Evolutionary conservation across 352 stramenopile species (phyloP), one percentile per base, ranked within the genome.

Genomic region (Globisporangium abappressorium): DNA sequence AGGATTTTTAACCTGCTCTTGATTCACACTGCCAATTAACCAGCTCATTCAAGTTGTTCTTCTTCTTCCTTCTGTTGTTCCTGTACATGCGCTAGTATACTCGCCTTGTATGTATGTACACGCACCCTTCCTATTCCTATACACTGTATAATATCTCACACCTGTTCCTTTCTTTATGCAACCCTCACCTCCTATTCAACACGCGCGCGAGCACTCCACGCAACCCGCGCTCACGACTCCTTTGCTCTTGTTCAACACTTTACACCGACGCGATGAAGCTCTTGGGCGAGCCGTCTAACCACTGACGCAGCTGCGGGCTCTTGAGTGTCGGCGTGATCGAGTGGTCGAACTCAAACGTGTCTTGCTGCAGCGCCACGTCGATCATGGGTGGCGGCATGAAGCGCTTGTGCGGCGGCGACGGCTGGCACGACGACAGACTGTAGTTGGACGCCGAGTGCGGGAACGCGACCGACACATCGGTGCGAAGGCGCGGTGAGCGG

Each of bases 251-350:
- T n/a, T 56, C 66, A 22, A 33, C 58, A 30, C 41, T 76, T 85
- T 6, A 95, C 9, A 95, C 85, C 9, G 87, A 93, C 36, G 87
- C 84, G 57, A 93, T 72, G 70, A 94, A 95, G 56, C 74, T 89
- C 68, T 93, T 93, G 4, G 87, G 87, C 12, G 87, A 94, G 12
- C 84, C 76, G 53, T 95, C 87, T 20, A 95, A 75, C 85, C 85
- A 95, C 71, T 95, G 87, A 33, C 83, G 75, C 2, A 95, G 64
- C 71, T 95, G 85, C 30, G 87, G 87, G 43, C 87, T 95, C 72
- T 93, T 95, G 64, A 95, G 80, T 38, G 87, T 94, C n/a, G 87
- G 84, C 30, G 87, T 94, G 62, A 94, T 90, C 12, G 85, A 92
- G 55, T 92, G 81, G 59, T 95, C 87, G 53, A 95, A 93, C 62